Conservation (phyloP, 2,329 filamentous ascomycete species). For the Stachybotrys chartarum region DNA sequence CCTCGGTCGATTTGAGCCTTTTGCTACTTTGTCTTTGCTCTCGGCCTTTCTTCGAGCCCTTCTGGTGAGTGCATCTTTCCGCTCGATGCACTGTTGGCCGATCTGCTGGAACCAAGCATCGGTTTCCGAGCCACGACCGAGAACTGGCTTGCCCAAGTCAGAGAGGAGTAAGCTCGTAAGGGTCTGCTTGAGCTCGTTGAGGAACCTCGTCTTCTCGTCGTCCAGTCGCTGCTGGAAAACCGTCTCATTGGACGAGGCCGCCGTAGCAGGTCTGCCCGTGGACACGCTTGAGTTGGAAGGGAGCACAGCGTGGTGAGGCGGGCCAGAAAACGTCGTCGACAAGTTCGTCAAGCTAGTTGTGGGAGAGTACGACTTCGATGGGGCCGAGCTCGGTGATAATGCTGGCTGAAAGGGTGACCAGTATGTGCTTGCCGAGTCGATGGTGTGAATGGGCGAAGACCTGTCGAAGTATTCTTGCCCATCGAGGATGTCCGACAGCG, state of each 20-base stretch:
- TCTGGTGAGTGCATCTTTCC: slow-evolving; percentile 48
- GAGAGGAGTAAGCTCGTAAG: slow-evolving; percentile 81
- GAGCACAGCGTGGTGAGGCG: slow-evolving; percentile 31
- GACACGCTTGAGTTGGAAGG: slow-evolving; percentile 40
- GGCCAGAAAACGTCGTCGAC: slow-evolving; percentile 39
- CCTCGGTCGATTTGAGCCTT: slow-evolving; percentile 39
- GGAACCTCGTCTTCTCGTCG: slow-evolving; percentile 70
- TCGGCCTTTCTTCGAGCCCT: slow-evolving; percentile 32
- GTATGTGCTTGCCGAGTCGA: slow-evolving; percentile 72
- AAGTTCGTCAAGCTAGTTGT: slow-evolving; percentile 54
- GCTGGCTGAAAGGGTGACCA: slow-evolving; percentile 81
- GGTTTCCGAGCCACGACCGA: slow-evolving; percentile 85
- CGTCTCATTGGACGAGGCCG: slow-evolving; percentile 61
- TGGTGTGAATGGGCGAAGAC: slow-evolving; percentile 60
- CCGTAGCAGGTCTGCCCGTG: slow-evolving; percentile 54
- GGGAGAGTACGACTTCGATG: slow-evolving; percentile 53
- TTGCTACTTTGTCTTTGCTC: slow-evolving; percentile 33
- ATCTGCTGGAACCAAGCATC: slow-evolving; percentile 76
- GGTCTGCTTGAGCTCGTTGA: slow-evolving; percentile 69
- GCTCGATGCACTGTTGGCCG: slow-evolving; percentile 58
- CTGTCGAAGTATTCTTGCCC: slow-evolving; percentile 64
- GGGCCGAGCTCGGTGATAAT: slow-evolving; percentile 47
- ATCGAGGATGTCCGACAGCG: slow-evolving; percentile 59
- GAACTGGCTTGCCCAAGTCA: slow-evolving; percentile 80
- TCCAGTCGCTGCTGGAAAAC: slow-evolving; percentile 54